These are phyloP conservation scores for Wolfiporia cocos DNA, from an alignment of 1,284 basidiomycete species.

Conservation along the genomic window DNA sequence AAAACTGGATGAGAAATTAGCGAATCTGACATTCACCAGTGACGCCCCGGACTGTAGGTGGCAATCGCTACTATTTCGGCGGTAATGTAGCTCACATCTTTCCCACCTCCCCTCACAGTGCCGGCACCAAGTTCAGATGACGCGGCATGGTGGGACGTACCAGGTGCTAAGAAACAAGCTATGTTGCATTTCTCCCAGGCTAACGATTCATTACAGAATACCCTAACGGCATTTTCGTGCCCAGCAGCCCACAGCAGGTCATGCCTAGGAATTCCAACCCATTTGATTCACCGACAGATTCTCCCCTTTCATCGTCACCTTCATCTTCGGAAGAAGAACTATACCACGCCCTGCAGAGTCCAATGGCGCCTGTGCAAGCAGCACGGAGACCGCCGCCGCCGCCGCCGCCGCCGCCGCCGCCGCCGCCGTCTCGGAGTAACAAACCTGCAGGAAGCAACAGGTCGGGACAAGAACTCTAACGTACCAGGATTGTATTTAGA, in stretches of 20 bases:
- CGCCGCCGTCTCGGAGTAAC: slow-evolving; percentile 24
- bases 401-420: slow-evolving; percentile 29
- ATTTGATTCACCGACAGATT: slow-evolving; percentile 60
- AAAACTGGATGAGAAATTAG: slow-evolving; percentile 67
- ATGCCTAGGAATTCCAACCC: slow-evolving; percentile 45
- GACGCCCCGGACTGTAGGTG: slow-evolving; percentile 35
- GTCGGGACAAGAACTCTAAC: neutral
- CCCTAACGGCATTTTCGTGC: slow-evolving; percentile 58
- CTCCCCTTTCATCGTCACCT: slow-evolving; percentile 63
- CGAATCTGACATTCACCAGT: slow-evolving; percentile 32
- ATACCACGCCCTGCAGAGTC: slow-evolving; percentile 62
- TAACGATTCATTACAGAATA: slow-evolving; percentile 35
- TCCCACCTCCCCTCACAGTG: slow-evolving; percentile 34
- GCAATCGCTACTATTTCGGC: too few relatives aligned
- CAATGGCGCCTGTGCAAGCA: slow-evolving; percentile 34
- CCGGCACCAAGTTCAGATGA: slow-evolving; percentile 77
- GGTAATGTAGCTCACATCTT: slow-evolving; percentile 24
- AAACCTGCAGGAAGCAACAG: neutral
- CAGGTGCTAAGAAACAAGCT: too few relatives aligned
- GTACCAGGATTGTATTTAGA: too few relatives aligned
- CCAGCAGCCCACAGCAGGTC: slow-evolving; percentile 32
- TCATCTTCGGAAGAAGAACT: slow-evolving; percentile 80
- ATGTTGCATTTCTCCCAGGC: slow-evolving; percentile 12
- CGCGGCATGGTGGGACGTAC: slow-evolving; percentile 68
- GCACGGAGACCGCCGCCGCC: slow-evolving; percentile 30